phyloP scores from a whole-genome alignment of 805 yeast genomes.

The Ogataea paraovalis region DNA sequence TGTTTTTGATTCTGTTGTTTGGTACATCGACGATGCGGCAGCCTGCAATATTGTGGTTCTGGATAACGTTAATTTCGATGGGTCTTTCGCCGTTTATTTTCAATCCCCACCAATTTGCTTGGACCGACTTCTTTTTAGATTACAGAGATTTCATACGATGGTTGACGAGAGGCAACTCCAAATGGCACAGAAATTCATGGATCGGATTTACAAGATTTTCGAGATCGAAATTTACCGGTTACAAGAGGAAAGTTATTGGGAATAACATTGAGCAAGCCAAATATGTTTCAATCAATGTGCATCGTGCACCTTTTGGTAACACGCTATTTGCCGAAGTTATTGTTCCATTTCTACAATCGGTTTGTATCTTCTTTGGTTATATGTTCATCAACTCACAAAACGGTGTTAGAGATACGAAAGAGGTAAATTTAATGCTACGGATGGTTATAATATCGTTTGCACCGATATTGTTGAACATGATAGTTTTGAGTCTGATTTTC shows the following conservation, averaged over 20 bases:
- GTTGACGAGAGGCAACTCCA: slow-evolving; percentile 76
- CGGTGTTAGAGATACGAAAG: slow-evolving; percentile 56
- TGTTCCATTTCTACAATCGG: slow-evolving; percentile 66
- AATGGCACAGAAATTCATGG: slow-evolving; percentile 74
- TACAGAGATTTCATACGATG: slow-evolving; percentile 55
- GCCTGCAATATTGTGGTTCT: slow-evolving; percentile 59
- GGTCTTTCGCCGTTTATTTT: slow-evolving; percentile 48
- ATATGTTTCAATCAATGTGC: slow-evolving; percentile 39
- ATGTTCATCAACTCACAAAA: slow-evolving; percentile 82
- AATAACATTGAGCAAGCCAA: slow-evolving; percentile 35
- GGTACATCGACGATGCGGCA: slow-evolving; percentile 82
- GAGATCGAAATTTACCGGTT: slow-evolving; percentile 90
- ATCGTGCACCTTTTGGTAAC: slow-evolving; percentile 76
- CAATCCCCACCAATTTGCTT: slow-evolving; percentile 51
- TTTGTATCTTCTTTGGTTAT: slow-evolving; percentile 67
- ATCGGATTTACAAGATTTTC: slow-evolving; percentile 65
- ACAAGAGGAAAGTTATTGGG: slow-evolving; percentile 56
- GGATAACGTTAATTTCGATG: slow-evolving; percentile 44
- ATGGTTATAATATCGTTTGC: slow-evolving; percentile 47
- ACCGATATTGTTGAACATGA: slow-evolving; percentile 43
- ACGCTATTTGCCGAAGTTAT: slow-evolving; percentile 76
- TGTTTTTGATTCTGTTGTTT: slow-evolving; percentile 67
- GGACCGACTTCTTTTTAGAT: slow-evolving; percentile 45
- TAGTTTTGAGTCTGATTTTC: slow-evolving; percentile 32
- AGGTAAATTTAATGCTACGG: slow-evolving; percentile 59